Conservation (phyloP, 345 rosid genomes). For the Kernera saxatilis region DNA sequence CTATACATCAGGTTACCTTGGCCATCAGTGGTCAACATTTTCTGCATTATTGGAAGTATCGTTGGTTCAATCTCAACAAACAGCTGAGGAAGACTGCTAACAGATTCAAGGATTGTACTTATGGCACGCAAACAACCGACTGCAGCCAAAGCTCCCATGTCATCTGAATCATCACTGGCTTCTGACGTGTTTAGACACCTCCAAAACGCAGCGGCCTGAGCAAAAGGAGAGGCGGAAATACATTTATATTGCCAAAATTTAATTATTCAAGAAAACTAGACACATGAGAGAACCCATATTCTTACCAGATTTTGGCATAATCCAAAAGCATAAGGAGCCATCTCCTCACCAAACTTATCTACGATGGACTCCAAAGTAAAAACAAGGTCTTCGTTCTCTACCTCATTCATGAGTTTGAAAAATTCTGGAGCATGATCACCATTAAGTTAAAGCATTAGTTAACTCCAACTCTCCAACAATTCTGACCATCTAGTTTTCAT, state of each 20-base stretch:
- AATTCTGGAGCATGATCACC: conserved; percentile 43
- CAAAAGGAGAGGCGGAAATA: not conserved
- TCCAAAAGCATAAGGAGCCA: conserved; percentile 93
- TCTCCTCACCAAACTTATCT: conserved; percentile 95
- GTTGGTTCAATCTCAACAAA: conserved; percentile 86
- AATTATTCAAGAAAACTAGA: conserved; percentile 3
- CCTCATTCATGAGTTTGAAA: conserved; percentile 95
- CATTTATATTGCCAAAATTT: not conserved
- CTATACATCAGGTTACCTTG: conserved; percentile 49
- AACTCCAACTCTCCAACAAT: not conserved
- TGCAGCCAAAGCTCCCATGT: conserved; percentile 93
- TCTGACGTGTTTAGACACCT: conserved; percentile 90
- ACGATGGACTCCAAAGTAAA: conserved; percentile 89
- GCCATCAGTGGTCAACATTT: conserved; percentile 95
- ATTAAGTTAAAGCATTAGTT: not conserved
- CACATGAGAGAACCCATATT: not conserved
- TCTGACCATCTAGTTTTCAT: conserved; percentile 2
- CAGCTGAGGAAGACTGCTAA: conserved; percentile 85
- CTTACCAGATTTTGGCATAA: conserved; percentile 92
- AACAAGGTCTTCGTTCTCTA: conserved; percentile 92
- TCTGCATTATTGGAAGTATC: conserved; percentile 84
- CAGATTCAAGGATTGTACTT: conserved; percentile 92
- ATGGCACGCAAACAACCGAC: conserved; percentile 97
- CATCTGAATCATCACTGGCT: conserved; percentile 75
- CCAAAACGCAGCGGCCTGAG: conserved; percentile 95